phyloP scores from a whole-genome alignment of 257 asterid genomes.

The Coffea canephora region DNA sequence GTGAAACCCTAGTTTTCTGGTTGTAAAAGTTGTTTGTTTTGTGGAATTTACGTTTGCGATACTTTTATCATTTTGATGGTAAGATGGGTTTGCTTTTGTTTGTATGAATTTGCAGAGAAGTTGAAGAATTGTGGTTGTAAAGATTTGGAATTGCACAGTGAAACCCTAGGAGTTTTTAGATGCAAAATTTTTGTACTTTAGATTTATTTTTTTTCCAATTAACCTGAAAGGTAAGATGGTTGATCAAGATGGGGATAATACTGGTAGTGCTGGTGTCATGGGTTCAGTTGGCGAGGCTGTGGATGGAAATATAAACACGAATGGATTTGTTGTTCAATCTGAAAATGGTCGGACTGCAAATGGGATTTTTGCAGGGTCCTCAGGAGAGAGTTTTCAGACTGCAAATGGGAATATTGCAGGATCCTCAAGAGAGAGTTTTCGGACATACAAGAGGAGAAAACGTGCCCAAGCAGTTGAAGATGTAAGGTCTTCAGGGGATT shows the following conservation, averaged over 20 bases:
- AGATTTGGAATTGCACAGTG: constrained; percentile 9
- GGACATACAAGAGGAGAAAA: constrained; percentile 77
- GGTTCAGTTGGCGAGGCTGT: constrained; percentile 26
- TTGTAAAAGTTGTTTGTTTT: not conserved
- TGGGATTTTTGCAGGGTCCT: constrained; percentile 28
- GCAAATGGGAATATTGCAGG: constrained; percentile 53
- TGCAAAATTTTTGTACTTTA: constrained; percentile 14
- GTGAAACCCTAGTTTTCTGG: not conserved
- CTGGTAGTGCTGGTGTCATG: constrained; percentile 30
- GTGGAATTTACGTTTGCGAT: not conserved
- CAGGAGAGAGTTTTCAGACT: constrained; percentile 42
- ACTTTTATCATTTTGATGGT: not conserved
- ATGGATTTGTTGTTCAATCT: constrained; percentile 28
- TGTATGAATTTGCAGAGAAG: constrained; percentile 31
- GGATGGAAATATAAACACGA: constrained; percentile 20
- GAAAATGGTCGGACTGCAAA: constrained; percentile 21
- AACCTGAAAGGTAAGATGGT: constrained; percentile 32
- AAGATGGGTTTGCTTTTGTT: not conserved
- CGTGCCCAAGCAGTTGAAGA: constrained; percentile 23
- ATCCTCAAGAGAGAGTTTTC: constrained; percentile 34
- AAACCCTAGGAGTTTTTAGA: constrained; percentile 23
- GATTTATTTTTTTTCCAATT: not conserved
- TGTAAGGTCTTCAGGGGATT: constrained; percentile 29
- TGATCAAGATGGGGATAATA: constrained; percentile 32
- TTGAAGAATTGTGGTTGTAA: constrained; percentile 18